These are phyloP conservation scores for Thermoascus crustaceus DNA, from an alignment of 2,329 filamentous ascomycete genomes.

Conservation along the genomic window DNA sequence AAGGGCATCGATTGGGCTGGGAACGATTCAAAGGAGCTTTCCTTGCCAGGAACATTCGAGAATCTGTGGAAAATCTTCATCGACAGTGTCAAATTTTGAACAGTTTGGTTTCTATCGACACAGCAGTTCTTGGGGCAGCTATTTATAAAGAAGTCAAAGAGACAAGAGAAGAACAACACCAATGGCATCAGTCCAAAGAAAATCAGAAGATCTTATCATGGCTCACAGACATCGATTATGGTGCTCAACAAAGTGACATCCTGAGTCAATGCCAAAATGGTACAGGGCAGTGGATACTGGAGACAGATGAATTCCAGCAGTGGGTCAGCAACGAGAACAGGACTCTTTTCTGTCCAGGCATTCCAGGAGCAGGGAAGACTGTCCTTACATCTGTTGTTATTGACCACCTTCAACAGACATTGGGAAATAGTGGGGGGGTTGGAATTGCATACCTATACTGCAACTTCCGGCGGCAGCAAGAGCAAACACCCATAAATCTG, in stretches of 20 bases:
- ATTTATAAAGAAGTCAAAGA: no score
- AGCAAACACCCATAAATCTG: conserved; percentile 29
- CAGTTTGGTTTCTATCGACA: no score
- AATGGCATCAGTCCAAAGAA: no score
- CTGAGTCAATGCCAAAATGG: conserved; percentile 7
- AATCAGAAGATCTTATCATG: conserved; percentile 7
- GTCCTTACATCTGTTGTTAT: conserved; percentile 38
- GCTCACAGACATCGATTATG: conserved; percentile 8
- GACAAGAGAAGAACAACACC: no score
- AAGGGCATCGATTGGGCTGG: no score
- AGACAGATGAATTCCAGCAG: conserved; percentile 6
- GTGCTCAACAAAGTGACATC: conserved; percentile 11
- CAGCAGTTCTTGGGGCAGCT: no score
- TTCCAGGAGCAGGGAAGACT: conserved; percentile 45
- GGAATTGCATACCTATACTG: conserved; percentile 41
- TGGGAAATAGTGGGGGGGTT: conserved; percentile 12
- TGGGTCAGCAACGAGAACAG: conserved; percentile 11
- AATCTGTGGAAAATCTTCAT: no score
- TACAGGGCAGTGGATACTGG: conserved; percentile 11
- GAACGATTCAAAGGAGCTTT: no score
- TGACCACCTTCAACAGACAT: conserved; percentile 27
- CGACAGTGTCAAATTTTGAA: no score
- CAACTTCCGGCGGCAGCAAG: conserved; percentile 29
- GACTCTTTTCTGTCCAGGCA: conserved; percentile 41
- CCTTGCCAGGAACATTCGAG: no score